Percentiles rank a stretch among this genome's conserved stretches.
These are phyloP conservation scores for Roridomyces roridus DNA, from an alignment of 768 basidiomycete species.

Conservation along the genomic window DNA sequence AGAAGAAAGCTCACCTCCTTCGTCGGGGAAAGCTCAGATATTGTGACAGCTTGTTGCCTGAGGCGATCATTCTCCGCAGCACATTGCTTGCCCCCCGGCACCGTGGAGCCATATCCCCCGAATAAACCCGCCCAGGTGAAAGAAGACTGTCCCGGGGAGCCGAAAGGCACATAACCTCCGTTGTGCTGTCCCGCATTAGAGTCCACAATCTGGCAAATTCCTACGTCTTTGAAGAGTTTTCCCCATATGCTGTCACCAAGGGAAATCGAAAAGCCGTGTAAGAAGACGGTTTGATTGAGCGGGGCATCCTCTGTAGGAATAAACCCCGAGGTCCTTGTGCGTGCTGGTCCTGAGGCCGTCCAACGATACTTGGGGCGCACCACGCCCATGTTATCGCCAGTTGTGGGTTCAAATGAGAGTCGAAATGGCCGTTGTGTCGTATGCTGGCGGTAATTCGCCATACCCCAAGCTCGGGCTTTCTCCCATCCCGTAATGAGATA, in stretches of 20 bases:
- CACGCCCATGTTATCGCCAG: too few relatives aligned
- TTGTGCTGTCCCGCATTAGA: too few relatives aligned
- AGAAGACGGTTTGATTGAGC: too few relatives aligned
- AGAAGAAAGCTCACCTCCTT: too few relatives aligned
- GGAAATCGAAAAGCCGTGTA: too few relatives aligned
- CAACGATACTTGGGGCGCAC: slow-evolving; percentile 4
- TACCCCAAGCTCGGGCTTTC: slow-evolving; percentile 22
- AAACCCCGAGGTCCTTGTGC: too few relatives aligned
- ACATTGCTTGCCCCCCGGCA: neutral
- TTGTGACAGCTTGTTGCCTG: neutral
- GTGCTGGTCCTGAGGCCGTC: neutral
- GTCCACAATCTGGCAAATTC: too few relatives aligned
- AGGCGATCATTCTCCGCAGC: neutral
- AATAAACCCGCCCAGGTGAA: neutral
- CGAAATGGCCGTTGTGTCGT: neutral
- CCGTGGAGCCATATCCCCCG: neutral
- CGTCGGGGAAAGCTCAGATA: too few relatives aligned
- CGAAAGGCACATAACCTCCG: too few relatives aligned
- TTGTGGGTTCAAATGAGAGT: too few relatives aligned
- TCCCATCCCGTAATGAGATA: slow-evolving; percentile 28
- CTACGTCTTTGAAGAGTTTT: slow-evolving; percentile 4
- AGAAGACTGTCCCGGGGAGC: too few relatives aligned
- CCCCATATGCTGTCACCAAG: slow-evolving; percentile 9
- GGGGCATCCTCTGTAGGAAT: too few relatives aligned
- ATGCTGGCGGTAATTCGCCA: slow-evolving; percentile 4